These are phyloP conservation scores for Styphnolobium japonicum DNA, from an alignment of 306 rosid species.

Conservation along the genomic window DNA sequence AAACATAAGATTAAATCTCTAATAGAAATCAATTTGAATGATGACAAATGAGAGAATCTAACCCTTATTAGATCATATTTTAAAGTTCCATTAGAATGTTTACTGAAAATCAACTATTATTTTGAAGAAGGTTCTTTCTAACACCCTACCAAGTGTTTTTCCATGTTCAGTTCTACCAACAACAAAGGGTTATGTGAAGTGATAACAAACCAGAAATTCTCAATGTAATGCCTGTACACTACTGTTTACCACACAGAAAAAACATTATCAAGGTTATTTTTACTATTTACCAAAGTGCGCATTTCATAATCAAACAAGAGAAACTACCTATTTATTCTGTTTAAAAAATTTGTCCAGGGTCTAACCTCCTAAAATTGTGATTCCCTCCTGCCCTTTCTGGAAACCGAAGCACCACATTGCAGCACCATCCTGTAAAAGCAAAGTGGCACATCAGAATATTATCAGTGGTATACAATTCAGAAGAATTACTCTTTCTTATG, in stretches of 20 bases:
- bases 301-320: background rate
- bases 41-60: background rate
- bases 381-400: constrained; percentile 76
- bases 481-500: constrained; percentile 12
- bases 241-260: background rate
- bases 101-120: background rate
- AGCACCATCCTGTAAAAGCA: constrained; percentile 68
- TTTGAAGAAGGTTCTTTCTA: background rate
- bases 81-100: background rate
- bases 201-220: background rate
- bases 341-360: constrained; percentile 2
- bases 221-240: background rate
- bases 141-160: background rate
- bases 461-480: constrained; percentile 22
- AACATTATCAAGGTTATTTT: background rate
- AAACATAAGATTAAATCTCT: background rate
- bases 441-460: constrained; percentile 11
- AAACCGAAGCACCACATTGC: constrained; percentile 93
- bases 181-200: background rate
- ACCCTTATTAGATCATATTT: background rate
- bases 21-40: background rate
- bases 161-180: background rate
- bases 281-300: background rate
- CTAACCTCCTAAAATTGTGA: constrained; percentile 93
- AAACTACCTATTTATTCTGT: background rate